Evolutionary conservation across 164 flowering plant genomes (phyloP).

Genomic region (Tinospora cordifolia): DNA sequence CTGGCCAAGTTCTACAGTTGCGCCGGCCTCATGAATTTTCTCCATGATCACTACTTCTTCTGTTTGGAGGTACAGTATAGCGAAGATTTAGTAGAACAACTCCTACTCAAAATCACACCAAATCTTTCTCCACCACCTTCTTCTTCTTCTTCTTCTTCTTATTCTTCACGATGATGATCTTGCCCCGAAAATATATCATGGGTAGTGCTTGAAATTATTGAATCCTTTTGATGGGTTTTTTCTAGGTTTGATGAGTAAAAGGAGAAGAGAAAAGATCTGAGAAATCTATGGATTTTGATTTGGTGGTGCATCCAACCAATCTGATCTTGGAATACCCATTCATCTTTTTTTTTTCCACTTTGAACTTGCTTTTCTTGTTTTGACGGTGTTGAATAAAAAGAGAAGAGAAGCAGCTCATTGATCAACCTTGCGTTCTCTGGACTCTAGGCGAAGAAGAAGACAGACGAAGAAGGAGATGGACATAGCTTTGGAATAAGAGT

Average conservation of each 20-base stretch:
- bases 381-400: background rate
- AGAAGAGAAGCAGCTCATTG: too few species aligned
- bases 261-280: conserved; percentile 30
- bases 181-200: conserved; percentile 8
- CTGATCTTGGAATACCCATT: conserved; percentile 45
- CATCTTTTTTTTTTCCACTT: conserved; percentile 20
- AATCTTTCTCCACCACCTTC: conserved; percentile 17
- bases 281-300: conserved; percentile 42
- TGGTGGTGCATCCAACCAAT: conserved; percentile 12
- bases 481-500: too few species aligned
- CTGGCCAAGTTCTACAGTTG: too few species aligned
- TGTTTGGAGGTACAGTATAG: too few species aligned
- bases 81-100: conserved; percentile 26
- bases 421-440: too few species aligned
- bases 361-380: background rate
- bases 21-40: too few species aligned
- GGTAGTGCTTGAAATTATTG: conserved; percentile 4
- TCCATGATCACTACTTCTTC: too few species aligned
- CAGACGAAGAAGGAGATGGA: too few species aligned
- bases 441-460: too few species aligned
- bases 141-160: conserved; percentile 21
- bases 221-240: conserved; percentile 11
- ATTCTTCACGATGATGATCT: conserved; percentile 14
- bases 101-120: conserved; percentile 30
- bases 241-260: conserved; percentile 16